phyloP scores from a whole-genome alignment of 495 filamentous ascomycete genomes.

The Penicillium dipodomyicola region DNA sequence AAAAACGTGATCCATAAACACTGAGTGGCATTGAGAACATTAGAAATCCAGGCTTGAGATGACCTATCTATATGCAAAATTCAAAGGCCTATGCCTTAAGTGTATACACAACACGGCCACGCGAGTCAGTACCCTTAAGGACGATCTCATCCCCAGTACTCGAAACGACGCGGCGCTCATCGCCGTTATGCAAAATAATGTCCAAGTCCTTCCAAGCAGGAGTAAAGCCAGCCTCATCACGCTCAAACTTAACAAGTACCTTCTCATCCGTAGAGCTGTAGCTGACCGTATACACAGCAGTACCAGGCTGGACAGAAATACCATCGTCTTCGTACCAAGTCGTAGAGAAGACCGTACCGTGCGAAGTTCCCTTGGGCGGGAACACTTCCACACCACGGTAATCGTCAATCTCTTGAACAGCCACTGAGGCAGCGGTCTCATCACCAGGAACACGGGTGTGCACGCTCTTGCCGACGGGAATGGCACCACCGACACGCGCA shows the following conservation, averaged over 20 bases:
- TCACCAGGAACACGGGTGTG: conserved; percentile 58
- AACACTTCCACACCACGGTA: conserved; percentile 64
- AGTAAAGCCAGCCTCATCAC: conserved; percentile 39
- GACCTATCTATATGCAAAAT: background rate
- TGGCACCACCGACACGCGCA: conserved; percentile 57
- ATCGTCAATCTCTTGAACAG: conserved; percentile 56
- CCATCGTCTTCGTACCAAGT: conserved; percentile 68
- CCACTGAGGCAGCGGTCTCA: conserved; percentile 48
- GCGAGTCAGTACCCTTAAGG: conserved; percentile 32
- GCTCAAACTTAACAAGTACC: conserved; percentile 41
- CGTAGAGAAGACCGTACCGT: conserved; percentile 38
- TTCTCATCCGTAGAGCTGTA: conserved; percentile 46
- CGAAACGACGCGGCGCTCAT: conserved; percentile 44
- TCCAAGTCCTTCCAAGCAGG: conserved; percentile 55
- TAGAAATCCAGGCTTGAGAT: background rate
- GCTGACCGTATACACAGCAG: conserved; percentile 42
- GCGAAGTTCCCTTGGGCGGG: conserved; percentile 45
- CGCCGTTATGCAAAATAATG: conserved; percentile 51
- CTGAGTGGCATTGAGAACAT: background rate
- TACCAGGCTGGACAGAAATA: conserved; percentile 44
- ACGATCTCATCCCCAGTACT: conserved; percentile 33
- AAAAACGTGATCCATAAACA: no score
- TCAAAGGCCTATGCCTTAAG: conserved; percentile 23
- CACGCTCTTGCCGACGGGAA: conserved; percentile 56
- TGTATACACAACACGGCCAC: conserved; percentile 38